phyloP scores from a whole-genome alignment of 805 yeast genomes.

The Metschnikowia gelsemii region DNA sequence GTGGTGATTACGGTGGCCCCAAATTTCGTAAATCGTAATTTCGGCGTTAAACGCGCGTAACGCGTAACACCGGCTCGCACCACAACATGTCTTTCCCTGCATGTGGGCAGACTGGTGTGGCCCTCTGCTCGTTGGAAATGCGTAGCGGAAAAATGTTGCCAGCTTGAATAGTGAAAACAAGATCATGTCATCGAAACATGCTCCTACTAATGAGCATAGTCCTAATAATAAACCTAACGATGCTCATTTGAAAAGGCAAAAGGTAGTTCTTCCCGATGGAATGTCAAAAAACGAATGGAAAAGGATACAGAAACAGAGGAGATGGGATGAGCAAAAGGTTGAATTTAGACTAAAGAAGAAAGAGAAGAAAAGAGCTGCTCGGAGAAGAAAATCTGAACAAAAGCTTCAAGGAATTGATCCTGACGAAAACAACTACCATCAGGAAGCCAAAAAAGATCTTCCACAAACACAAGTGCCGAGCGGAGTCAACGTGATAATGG shows the following conservation, averaged over 20 bases:
- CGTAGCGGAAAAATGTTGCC: no score
- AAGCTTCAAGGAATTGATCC: constrained; percentile 12
- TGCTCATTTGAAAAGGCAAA: constrained; percentile 16
- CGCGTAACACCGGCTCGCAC: no score
- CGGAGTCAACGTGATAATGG: constrained; percentile 63
- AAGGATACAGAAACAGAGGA: constrained; percentile 55
- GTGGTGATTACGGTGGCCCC: no score
- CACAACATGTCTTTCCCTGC: no score
- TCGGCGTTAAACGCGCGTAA: no score
- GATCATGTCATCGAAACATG: neutral
- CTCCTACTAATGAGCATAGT: neutral
- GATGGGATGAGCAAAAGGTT: constrained; percentile 64
- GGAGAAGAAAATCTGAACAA: constrained; percentile 32
- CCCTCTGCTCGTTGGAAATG: no score
- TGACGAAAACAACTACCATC: constrained; percentile 25
- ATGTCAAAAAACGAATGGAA: constrained; percentile 88
- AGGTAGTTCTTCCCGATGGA: constrained; percentile 64
- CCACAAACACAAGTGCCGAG: constrained; percentile 47
- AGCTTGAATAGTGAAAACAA: no score
- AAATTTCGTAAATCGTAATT: no score
- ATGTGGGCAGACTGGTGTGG: no score
- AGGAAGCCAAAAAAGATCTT: constrained; percentile 29
- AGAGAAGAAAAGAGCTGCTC: constrained; percentile 46
- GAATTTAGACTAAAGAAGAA: constrained; percentile 54
- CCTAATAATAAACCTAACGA: neutral